Evolutionary conservation across 1,284 basidiomycete genomes (phyloP).

Genomic region (Coniophora puteana): DNA sequence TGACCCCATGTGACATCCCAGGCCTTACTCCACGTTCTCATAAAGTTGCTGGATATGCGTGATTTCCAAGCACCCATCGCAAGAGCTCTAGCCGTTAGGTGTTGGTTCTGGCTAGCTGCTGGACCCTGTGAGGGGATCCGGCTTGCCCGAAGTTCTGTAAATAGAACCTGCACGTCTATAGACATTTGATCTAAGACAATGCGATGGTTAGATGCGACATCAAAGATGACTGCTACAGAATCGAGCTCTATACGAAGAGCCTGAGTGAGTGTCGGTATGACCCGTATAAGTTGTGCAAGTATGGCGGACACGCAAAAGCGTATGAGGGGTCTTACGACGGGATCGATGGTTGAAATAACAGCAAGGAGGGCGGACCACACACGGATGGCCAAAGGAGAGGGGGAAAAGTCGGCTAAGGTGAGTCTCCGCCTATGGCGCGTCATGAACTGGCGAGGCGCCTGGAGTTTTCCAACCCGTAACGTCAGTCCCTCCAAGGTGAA

Average conservation of each 20-base stretch:
- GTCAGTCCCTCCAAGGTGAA: slow-evolving; percentile 60
- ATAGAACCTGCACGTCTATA: slow-evolving; percentile 50
- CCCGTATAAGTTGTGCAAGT: slow-evolving; percentile 57
- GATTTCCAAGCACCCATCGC: slow-evolving; percentile 57
- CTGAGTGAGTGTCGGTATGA: slow-evolving; percentile 62
- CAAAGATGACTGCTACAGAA: slow-evolving; percentile 45
- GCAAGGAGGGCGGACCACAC: slow-evolving; percentile 43
- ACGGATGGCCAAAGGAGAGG: slow-evolving; percentile 49
- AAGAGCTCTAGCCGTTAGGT: slow-evolving; percentile 35
- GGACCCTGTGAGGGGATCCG: slow-evolving; percentile 22
- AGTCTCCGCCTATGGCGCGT: slow-evolving; percentile 38
- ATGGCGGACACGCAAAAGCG: slow-evolving; percentile 50
- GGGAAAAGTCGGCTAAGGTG: slow-evolving; percentile 48
- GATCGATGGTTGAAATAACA: slow-evolving; percentile 49
- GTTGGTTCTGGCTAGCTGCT: slow-evolving; percentile 19
- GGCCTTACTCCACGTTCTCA: slow-evolving; percentile 58
- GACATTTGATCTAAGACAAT: slow-evolving; percentile 47
- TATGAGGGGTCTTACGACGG: slow-evolving; percentile 55
- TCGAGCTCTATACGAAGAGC: slow-evolving; percentile 65
- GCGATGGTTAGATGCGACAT: slow-evolving; percentile 46
- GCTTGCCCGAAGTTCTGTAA: slow-evolving; percentile 47
- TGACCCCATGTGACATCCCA: slow-evolving; percentile 66
- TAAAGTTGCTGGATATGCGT: slow-evolving; percentile 54
- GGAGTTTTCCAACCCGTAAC: too few species aligned
- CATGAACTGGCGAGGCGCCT: slow-evolving; percentile 29